phyloP scores from a whole-genome alignment of 805 yeast species.

The Nakazawaea anatomiae region DNA sequence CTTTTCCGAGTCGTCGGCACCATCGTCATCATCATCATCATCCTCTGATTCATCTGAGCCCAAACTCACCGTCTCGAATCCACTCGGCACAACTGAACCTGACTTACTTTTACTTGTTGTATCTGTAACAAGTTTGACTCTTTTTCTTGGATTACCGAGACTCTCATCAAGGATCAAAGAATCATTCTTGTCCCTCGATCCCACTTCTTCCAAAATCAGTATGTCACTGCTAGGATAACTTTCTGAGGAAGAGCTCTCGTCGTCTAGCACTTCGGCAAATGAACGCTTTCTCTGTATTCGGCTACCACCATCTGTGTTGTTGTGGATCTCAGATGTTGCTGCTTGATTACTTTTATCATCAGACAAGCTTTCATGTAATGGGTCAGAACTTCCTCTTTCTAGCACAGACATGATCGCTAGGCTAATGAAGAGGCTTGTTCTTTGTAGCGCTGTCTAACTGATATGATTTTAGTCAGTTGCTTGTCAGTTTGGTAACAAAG shows the following conservation, averaged over 20 bases:
- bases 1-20: not conserved
- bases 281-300: not conserved
- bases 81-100: not conserved
- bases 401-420: not conserved
- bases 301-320: not conserved
- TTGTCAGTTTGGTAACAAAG: no score
- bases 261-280: not conserved
- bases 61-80: not conserved
- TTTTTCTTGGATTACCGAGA: not conserved
- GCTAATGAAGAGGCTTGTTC: no score
- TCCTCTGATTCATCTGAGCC: conserved; percentile 1
- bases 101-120: not conserved
- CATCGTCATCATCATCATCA: conserved; percentile 2
- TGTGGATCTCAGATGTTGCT: not conserved
- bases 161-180: not conserved
- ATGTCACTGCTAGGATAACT: no score
- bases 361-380: not conserved
- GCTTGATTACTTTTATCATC: not conserved
- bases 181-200: not conserved
- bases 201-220: no score
- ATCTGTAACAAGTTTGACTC: not conserved
- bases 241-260: no score
- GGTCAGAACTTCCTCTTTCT: not conserved
- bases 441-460: no score
- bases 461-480: no score